Evolutionary conservation across 495 filamentous ascomycete species (phyloP).

Genomic region (Penicillium turbatum): DNA sequence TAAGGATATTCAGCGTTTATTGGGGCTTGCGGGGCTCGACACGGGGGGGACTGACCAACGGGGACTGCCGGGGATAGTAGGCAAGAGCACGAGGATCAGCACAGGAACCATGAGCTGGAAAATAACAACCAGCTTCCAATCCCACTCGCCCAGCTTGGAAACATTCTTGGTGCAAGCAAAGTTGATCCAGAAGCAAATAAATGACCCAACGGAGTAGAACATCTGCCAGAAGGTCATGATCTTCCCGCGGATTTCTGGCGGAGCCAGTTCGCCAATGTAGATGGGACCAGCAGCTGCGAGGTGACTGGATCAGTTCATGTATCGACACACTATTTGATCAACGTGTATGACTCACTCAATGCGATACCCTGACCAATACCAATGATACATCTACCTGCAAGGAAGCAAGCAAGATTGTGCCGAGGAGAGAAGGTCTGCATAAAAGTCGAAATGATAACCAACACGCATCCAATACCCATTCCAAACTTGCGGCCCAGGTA

Average conservation of each 20-base stretch:
- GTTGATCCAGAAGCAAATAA: constrained; percentile 61
- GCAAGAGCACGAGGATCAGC: constrained; percentile 49
- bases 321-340: not conserved
- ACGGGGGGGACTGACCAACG: constrained; percentile 40
- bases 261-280: constrained; percentile 59
- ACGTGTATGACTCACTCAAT: constrained; percentile 43
- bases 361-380: constrained; percentile 63
- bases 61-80: constrained; percentile 55
- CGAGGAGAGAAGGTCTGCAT: constrained; percentile 57
- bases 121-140: constrained; percentile 59
- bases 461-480: constrained; percentile 53
- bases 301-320: constrained; percentile 3
- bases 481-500: constrained; percentile 54
- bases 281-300: constrained; percentile 51
- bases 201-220: constrained; percentile 60
- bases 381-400: constrained; percentile 57
- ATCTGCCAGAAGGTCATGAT: constrained; percentile 69
- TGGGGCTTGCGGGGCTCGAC: not conserved
- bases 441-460: constrained; percentile 58
- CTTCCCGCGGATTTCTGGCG: constrained; percentile 54
- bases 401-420: constrained; percentile 54
- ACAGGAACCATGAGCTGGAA: constrained; percentile 56
- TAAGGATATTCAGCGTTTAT: constrained; percentile 8
- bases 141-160: constrained; percentile 53
- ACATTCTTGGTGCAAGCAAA: constrained; percentile 52